These are phyloP conservation scores for Rubia tinctorum DNA, from an alignment of 305 asterid species.

Conservation along the genomic window DNA sequence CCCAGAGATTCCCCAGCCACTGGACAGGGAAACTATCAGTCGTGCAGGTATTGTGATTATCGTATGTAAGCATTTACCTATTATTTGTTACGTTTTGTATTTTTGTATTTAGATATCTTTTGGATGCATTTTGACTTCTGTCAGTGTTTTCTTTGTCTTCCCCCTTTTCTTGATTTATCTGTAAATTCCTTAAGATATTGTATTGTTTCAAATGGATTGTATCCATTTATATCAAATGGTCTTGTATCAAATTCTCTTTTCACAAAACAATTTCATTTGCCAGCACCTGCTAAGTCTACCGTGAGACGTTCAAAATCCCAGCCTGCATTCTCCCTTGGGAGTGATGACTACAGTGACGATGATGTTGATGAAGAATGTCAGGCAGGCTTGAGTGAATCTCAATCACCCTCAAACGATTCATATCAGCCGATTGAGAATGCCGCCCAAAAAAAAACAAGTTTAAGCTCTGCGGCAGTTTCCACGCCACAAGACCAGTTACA, in stretches of 20 bases:
- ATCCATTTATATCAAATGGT: not conserved
- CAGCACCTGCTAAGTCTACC: constrained; percentile 13
- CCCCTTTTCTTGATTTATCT: not conserved
- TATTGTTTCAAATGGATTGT: not conserved
- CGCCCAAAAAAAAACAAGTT: not conserved
- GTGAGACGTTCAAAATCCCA: constrained; percentile 5
- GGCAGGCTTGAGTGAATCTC: not conserved
- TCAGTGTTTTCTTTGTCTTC: not conserved
- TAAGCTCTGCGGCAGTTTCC: constrained; percentile 9
- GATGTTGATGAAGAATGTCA: constrained; percentile 13
- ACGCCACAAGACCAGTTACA: not conserved
- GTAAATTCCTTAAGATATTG: not conserved
- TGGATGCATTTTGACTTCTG: constrained; percentile 4
- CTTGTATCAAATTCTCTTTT: constrained; percentile 6
- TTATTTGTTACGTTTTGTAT: not conserved
- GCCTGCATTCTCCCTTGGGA: constrained; percentile 9
- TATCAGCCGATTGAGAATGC: constrained; percentile 8
- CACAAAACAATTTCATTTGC: not conserved
- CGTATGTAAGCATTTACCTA: not conserved
- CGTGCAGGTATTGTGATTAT: constrained; percentile 17
- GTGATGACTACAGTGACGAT: constrained; percentile 6
- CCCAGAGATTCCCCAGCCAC: constrained; percentile 18
- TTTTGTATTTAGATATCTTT: not conserved
- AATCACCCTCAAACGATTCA: constrained; percentile 3
- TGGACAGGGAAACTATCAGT: constrained; percentile 12